Evolutionary conservation across 208 protist genomes (phyloP).

Genomic region (Lotmaria passim): DNA sequence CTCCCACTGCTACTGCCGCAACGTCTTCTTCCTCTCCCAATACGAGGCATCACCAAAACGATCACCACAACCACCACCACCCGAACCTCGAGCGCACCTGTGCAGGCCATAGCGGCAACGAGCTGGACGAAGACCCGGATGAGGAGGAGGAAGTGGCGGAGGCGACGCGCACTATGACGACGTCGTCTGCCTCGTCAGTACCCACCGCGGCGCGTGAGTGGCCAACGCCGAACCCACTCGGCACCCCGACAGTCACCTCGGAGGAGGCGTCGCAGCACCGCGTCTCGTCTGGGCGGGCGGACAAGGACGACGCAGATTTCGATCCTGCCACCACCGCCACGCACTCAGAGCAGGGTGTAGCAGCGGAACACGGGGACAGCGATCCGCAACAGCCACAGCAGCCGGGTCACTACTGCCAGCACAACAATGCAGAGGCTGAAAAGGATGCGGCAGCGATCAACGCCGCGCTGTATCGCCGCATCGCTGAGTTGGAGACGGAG

Average conservation of each 20-base stretch:
- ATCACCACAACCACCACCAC: neutral
- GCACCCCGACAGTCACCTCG: neutral
- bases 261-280: no score
- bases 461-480: constrained; percentile 14
- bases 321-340: constrained; percentile 3
- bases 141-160: constrained; percentile 5
- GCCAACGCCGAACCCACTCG: neutral
- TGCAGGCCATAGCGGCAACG: neutral
- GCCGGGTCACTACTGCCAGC: no score
- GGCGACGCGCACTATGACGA: constrained; percentile 22
- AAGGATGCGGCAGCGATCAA: constrained; percentile 4
- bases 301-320: neutral
- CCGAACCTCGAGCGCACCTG: neutral
- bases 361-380: no score
- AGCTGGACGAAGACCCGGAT: neutral
- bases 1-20: neutral
- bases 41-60: neutral
- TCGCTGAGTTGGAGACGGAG: constrained; percentile 35
- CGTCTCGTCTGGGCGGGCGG: no score
- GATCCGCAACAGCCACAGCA: no score
- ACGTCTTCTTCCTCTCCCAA: neutral
- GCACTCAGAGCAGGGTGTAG: neutral
- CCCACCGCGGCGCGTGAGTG: constrained; percentile 25
- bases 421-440: neutral
- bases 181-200: constrained; percentile 23